Percentiles rank a stretch among this genome's conserved stretches.
These are phyloP conservation scores for Venturia pyrina DNA, from an alignment of 2,329 filamentous ascomycete species.

Conservation along the genomic window DNA sequence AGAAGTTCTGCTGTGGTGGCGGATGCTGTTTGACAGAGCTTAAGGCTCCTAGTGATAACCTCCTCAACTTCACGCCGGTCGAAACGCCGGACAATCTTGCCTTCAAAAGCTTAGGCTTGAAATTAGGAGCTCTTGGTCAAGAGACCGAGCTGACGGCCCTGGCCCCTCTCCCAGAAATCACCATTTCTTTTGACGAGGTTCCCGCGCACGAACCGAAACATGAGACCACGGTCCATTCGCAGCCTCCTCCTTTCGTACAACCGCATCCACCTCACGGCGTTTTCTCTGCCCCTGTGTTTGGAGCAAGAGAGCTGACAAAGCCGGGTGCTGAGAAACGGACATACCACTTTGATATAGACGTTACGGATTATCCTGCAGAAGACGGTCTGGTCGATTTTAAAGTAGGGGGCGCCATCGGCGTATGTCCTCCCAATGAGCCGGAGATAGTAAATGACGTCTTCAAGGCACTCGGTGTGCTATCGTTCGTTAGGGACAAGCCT, in stretches of 20 bases:
- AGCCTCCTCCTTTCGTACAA: slow-evolving; percentile 83
- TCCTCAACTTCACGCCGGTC: slow-evolving; percentile 37
- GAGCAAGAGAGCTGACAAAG: slow-evolving; percentile 76
- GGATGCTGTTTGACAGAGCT: slow-evolving; percentile 53
- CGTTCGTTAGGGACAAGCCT: slow-evolving; percentile 73
- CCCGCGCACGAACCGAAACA: slow-evolving; percentile 30
- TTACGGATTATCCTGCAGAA: slow-evolving; percentile 86
- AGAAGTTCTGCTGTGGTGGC: slow-evolving; percentile 55
- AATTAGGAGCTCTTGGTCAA: slow-evolving; percentile 62
- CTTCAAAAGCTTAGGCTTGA: slow-evolving; percentile 68
- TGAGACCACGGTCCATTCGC: slow-evolving; percentile 37
- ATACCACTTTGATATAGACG: slow-evolving; percentile 93
- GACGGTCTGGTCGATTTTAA: slow-evolving; percentile 75
- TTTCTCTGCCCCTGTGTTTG: slow-evolving; percentile 78
- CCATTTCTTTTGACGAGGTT: slow-evolving; percentile 53
- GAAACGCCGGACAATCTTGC: slow-evolving; percentile 69
- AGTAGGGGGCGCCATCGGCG: slow-evolving; percentile 88
- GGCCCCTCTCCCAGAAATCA: slow-evolving; percentile 63
- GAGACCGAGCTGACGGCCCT: slow-evolving; percentile 62
- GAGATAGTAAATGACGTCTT: slow-evolving; percentile 73
- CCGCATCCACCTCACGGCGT: slow-evolving; percentile 91
- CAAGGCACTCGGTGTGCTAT: slow-evolving; percentile 70
- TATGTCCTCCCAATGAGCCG: slow-evolving; percentile 78
- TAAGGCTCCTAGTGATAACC: slow-evolving; percentile 37
- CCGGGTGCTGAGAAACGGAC: slow-evolving; percentile 90